phyloP scores from a whole-genome alignment of 345 rosid species.

The Eucalyptus curtisii region DNA sequence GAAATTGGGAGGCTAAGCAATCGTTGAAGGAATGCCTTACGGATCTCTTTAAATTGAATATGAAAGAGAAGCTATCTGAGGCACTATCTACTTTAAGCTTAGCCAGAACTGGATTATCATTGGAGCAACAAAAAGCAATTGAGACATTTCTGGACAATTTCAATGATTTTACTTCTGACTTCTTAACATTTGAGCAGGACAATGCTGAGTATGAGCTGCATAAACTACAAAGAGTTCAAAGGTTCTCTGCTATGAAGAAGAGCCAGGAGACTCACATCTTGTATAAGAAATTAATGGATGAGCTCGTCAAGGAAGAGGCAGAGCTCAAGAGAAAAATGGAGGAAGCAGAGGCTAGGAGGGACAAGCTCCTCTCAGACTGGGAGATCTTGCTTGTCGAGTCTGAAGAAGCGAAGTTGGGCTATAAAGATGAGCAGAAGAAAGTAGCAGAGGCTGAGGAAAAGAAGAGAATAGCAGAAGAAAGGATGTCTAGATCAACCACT shows the following conservation, averaged over 20 bases:
- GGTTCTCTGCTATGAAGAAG: neutral
- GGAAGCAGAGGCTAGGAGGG: neutral
- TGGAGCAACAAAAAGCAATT: neutral
- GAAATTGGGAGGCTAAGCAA: neutral
- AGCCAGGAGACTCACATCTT: neutral
- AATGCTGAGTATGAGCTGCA: neutral
- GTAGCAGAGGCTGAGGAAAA: neutral
- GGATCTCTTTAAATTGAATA: neutral
- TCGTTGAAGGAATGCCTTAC: neutral
- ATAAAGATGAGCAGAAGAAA: neutral
- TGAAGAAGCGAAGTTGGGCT: neutral
- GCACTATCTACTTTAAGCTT: neutral
- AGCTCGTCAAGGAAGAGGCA: neutral
- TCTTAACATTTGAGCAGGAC: neutral
- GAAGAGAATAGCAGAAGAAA: neutral
- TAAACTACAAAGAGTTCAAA: neutral
- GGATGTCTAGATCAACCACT: neutral
- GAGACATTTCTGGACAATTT: neutral
- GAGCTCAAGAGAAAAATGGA: neutral
- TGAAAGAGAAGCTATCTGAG: neutral
- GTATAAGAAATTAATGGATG: neutral
- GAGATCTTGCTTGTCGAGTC: neutral
- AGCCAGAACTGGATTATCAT: neutral
- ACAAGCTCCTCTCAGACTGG: neutral
- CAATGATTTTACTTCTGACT: neutral